These are phyloP conservation scores for Pseudogymnoascus sp. DNA, from an alignment of 2,329 filamentous ascomycete species.

Conservation along the genomic window DNA sequence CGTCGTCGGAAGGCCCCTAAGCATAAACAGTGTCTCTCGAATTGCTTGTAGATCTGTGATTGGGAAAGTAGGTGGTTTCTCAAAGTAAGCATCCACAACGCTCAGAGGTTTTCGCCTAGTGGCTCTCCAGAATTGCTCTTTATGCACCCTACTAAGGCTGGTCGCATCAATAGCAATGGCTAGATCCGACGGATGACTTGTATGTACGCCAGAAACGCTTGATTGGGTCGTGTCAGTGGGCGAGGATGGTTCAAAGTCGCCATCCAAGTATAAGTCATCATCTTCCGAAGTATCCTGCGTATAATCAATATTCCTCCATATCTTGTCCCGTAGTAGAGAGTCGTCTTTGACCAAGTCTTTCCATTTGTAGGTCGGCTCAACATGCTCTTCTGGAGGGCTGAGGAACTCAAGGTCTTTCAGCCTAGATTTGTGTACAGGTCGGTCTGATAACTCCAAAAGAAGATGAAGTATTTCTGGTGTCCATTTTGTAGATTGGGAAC, in stretches of 20 bases:
- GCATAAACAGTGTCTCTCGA: constrained; percentile 76
- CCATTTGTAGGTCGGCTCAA: constrained; percentile 57
- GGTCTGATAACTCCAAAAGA: constrained; percentile 71
- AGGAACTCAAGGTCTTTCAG: constrained; percentile 54
- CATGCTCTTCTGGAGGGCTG: constrained; percentile 35
- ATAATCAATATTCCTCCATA: constrained; percentile 67
- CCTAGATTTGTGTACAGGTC: constrained; percentile 62
- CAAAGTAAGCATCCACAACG: constrained; percentile 5
- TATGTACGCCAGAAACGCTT: constrained; percentile 22
- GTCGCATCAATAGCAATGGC: constrained; percentile 25
- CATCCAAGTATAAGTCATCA: constrained; percentile 32
- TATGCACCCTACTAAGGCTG: constrained; percentile 31
- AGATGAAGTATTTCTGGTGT: constrained; percentile 73
- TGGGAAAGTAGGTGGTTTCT: constrained; percentile 5
- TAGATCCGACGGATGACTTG: constrained; percentile 26
- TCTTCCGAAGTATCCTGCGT: constrained; percentile 52
- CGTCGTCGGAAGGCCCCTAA: constrained; percentile 67
- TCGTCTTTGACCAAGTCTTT: constrained; percentile 70
- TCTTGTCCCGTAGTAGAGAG: constrained; percentile 56
- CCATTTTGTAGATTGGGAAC: constrained; percentile 48
- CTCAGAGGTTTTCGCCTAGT: background rate
- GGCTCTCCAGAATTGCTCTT: constrained; percentile 41
- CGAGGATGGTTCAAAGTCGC: constrained; percentile 30
- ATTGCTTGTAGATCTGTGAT: constrained; percentile 58
- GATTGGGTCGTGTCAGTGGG: constrained; percentile 26